Evolutionary conservation across 306 rosid genomes (phyloP), one percentile per base, ranked within the genome.

Genomic region (Prunus padus): DNA sequence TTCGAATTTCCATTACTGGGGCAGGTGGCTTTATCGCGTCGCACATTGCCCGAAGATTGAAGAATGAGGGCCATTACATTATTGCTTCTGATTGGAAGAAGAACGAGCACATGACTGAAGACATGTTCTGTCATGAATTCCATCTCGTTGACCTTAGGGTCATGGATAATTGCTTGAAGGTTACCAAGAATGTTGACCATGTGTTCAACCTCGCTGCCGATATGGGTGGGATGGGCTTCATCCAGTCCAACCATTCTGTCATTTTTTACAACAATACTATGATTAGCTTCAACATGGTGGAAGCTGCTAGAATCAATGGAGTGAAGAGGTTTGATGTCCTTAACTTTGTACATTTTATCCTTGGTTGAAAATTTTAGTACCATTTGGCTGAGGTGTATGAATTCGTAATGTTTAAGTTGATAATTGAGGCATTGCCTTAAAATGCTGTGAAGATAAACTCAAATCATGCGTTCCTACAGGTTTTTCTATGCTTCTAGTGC

Each of bases 141-240:
- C 97, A 95, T 76, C 96, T 95, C 26, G 97, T 86, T 73, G 99
- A 95, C 75, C 96, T 95, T 14, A 88, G 99, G 88, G 99, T 95
- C 65, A 95, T 95, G 99, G 99, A 95, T 61, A 95, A 92, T 79
- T 95, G 99, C 86, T 86, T 95, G 80, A 85, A 76, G 83, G 97
- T 92, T 45, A 92, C 97, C 20, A 64, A 89, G 69, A 88, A 81
- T 44, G 99, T 92, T 33, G 96, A 88, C 67, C 99, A 95, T 77
- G 97, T 95, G 81, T 95, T 95, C 84, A 95, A 95, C 79, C 96
- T 95, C 69, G 99, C 99, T 79, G 99, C 99, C 77, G 99, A 95
- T 76, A 95, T 95, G 99, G 99, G 99, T 69, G 99, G 99, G 6
- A 95, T 95, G 99, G 99, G 99, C 42, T 95, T 95, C 80, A 95